These are phyloP conservation scores for Limtongozyma cylindracea DNA, from an alignment of 805 yeast species.

Conservation along the genomic window DNA sequence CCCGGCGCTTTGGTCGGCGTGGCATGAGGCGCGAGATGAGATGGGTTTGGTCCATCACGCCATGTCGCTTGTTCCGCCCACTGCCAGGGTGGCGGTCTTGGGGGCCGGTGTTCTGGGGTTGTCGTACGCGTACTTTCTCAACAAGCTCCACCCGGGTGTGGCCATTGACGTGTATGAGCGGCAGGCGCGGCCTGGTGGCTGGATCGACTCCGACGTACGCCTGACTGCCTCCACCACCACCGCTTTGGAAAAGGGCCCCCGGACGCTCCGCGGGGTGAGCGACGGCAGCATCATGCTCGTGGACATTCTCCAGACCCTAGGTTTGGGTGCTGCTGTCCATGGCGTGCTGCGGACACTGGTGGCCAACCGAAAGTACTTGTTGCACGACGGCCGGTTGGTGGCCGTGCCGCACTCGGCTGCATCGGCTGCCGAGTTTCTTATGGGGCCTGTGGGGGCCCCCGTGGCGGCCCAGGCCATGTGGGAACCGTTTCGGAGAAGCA, in stretches of 20 bases:
- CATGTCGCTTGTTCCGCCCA: conserved; percentile 3
- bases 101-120: conserved; percentile 87
- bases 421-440: conserved; percentile 6
- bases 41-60: conserved; percentile 2
- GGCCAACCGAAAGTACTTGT: conserved; percentile 51
- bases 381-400: conserved; percentile 19
- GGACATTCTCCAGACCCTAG: conserved; percentile 28
- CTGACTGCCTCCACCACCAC: too few species aligned
- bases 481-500: conserved; percentile 20
- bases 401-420: conserved; percentile 23
- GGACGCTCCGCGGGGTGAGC: conserved; percentile 68
- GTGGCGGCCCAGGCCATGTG: conserved; percentile 15
- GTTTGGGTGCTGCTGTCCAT: conserved; percentile 20
- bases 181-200: conserved; percentile 43
- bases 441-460: conserved; percentile 18
- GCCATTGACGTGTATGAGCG: conserved; percentile 37
- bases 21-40: not conserved
- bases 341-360: conserved; percentile 29
- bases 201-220: conserved; percentile 26
- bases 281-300: conserved; percentile 50
- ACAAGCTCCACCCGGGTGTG: conserved; percentile 55
- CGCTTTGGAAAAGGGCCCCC: conserved; percentile 76
- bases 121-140: conserved; percentile 41
- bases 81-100: conserved; percentile 35
- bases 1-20: not conserved